phyloP scores from a whole-genome alignment of 805 yeast species.

The Zygosaccharomyces siamensis region DNA sequence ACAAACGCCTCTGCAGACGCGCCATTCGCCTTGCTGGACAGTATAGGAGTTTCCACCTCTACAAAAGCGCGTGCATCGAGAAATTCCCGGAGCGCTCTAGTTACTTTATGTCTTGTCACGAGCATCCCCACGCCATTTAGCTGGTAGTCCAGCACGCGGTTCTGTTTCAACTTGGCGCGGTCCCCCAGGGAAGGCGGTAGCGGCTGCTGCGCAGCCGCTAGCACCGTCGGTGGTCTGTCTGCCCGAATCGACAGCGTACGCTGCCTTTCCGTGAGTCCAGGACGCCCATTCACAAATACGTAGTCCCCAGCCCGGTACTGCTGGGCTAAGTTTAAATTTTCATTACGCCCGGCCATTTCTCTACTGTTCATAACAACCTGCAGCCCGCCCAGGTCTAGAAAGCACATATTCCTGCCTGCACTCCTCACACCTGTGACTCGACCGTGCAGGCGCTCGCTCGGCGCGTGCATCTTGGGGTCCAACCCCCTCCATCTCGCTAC shows the following conservation, averaged over 20 bases:
- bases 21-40: constrained; percentile 71
- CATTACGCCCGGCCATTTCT: not conserved
- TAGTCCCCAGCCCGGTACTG: constrained; percentile 67
- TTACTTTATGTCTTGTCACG: constrained; percentile 49
- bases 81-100: constrained; percentile 52
- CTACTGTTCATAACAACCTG: constrained; percentile 26
- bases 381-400: constrained; percentile 26
- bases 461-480: not conserved
- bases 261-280: constrained; percentile 52
- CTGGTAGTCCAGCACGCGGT: constrained; percentile 70
- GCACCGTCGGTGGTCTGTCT: constrained; percentile 43
- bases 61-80: constrained; percentile 53
- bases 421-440: constrained; percentile 29
- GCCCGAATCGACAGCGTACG: constrained; percentile 65
- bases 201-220: constrained; percentile 66
- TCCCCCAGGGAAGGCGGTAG: constrained; percentile 62
- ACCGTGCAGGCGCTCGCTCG: constrained; percentile 16
- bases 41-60: constrained; percentile 86
- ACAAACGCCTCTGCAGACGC: constrained; percentile 88
- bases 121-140: constrained; percentile 49
- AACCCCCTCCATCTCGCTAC: constrained; percentile 1
- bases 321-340: constrained; percentile 4
- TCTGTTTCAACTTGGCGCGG: constrained; percentile 51
- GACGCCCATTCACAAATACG: constrained; percentile 58
- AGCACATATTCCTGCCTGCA: constrained; percentile 34